These are phyloP conservation scores for Globisporangium radiosum DNA, from an alignment of 352 stramenopile species.

Conservation along the genomic window DNA sequence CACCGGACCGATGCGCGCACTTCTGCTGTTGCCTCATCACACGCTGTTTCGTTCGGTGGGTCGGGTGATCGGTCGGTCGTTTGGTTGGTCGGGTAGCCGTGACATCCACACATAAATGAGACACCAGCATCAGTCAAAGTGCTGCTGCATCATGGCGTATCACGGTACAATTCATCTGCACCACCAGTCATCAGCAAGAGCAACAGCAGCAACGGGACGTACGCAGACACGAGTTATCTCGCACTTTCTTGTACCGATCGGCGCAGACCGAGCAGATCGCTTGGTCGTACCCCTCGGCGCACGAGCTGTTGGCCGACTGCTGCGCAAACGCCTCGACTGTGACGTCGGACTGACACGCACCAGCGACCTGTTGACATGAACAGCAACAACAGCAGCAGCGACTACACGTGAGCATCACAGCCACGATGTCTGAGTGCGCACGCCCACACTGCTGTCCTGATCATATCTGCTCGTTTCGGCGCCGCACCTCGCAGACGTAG, in stretches of 20 bases:
- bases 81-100: too few relatives aligned
- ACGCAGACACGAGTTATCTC: constrained; percentile 53
- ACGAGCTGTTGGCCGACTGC: constrained; percentile 24
- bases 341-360: constrained; percentile 43
- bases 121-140: neutral
- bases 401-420: neutral
- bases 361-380: constrained; percentile 19
- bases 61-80: neutral
- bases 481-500: constrained; percentile 54
- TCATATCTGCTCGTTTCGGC: neutral
- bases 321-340: constrained; percentile 24
- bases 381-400: neutral
- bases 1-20: constrained; percentile 44
- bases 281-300: constrained; percentile 42
- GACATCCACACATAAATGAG: neutral
- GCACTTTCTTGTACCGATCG: constrained; percentile 41
- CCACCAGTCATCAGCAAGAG: neutral
- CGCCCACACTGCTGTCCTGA: too few relatives aligned
- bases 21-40: constrained; percentile 39
- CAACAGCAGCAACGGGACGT: constrained; percentile 14
- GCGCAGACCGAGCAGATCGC: constrained; percentile 67
- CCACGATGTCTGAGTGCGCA: neutral
- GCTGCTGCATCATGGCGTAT: neutral
- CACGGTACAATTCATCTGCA: too few relatives aligned
- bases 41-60: constrained; percentile 21